A percentile compares a stretch with the other conserved stretches of the same genome.
phyloP scores from a whole-genome alignment of 2,329 filamentous ascomycete species.

The Scytalidium lignicola region DNA sequence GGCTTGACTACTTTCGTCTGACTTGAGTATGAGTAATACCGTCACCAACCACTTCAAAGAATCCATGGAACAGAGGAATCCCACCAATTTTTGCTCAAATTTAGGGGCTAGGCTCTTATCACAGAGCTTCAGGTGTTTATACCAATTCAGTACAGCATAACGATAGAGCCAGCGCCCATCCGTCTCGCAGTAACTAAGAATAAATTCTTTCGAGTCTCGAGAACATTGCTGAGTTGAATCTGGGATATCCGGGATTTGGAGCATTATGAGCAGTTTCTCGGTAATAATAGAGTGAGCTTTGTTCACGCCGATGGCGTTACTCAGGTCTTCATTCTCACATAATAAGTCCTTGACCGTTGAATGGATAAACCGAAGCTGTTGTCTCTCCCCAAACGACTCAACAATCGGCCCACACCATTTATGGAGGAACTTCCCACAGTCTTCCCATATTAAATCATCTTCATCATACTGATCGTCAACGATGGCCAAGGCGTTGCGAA shows the following conservation, averaged over 20 bases:
- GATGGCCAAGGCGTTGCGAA: constrained; percentile 3
- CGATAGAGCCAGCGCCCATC: constrained; percentile 1
- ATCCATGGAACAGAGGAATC: not conserved
- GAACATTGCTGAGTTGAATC: not conserved
- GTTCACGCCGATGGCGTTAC: not conserved
- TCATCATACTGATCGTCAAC: not conserved
- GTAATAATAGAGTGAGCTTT: constrained; percentile 1
- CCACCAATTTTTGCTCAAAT: not conserved
- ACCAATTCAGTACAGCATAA: constrained; percentile 5
- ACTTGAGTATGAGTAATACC: constrained; percentile 1
- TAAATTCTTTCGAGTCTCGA: not conserved
- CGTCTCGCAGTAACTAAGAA: not conserved
- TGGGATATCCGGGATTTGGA: constrained; percentile 2
- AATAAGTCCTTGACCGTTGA: constrained; percentile 3
- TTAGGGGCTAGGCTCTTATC: not conserved
- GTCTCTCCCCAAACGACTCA: not conserved
- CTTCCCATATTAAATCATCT: constrained; percentile 1
- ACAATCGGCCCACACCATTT: constrained; percentile 3
- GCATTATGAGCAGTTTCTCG: constrained; percentile 3
- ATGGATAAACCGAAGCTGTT: constrained; percentile 2
- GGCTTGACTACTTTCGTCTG: not conserved
- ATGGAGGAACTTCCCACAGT: constrained; percentile 2
- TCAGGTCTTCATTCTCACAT: not conserved
- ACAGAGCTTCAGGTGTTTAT: constrained; percentile 3
- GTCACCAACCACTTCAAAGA: constrained; percentile 2